phyloP scores from a whole-genome alignment of 768 basidiomycete genomes.

The Podaxis sp. region DNA sequence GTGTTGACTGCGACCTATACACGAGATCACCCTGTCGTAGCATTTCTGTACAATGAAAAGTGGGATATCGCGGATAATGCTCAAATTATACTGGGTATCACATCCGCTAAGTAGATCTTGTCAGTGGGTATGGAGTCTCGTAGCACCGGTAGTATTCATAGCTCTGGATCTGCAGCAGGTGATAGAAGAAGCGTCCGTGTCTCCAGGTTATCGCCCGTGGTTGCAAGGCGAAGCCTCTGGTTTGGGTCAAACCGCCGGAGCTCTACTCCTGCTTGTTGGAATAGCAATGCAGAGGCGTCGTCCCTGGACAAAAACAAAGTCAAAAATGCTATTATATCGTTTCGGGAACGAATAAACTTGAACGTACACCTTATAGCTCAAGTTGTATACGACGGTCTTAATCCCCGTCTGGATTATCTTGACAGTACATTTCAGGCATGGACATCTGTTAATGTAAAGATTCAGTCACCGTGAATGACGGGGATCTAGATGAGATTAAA shows the following conservation, averaged over 20 bases:
- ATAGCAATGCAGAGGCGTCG: conserved; percentile 74
- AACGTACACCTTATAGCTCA: conserved; percentile 91
- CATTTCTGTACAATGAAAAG: conserved; percentile 49
- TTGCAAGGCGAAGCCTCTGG: conserved; percentile 24
- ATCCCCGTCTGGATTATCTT: conserved; percentile 97
- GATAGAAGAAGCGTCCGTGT: conserved; percentile 13
- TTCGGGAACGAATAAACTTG: not conserved
- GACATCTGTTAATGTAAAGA: conserved; percentile 61
- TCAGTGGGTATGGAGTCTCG: not conserved
- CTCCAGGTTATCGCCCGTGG: conserved; percentile 20
- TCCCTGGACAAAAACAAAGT: conserved; percentile 49
- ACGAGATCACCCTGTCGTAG: conserved; percentile 36
- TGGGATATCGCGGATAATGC: conserved; percentile 63
- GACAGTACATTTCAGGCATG: conserved; percentile 93
- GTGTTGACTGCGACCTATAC: conserved; percentile 57
- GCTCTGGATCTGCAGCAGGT: not conserved
- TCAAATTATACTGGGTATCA: conserved; percentile 30
- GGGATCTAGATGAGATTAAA: not conserved
- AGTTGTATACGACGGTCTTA: conserved; percentile 88
- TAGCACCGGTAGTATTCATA: not conserved
- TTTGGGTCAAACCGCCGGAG: conserved; percentile 69
- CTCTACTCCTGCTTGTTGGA: conserved; percentile 80
- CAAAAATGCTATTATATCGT: not conserved
- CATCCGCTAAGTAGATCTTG: not conserved
- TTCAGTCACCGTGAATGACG: not conserved